Evolutionary conservation across 1,284 basidiomycete genomes (phyloP).

Genomic region (Pterulicium gracile): DNA sequence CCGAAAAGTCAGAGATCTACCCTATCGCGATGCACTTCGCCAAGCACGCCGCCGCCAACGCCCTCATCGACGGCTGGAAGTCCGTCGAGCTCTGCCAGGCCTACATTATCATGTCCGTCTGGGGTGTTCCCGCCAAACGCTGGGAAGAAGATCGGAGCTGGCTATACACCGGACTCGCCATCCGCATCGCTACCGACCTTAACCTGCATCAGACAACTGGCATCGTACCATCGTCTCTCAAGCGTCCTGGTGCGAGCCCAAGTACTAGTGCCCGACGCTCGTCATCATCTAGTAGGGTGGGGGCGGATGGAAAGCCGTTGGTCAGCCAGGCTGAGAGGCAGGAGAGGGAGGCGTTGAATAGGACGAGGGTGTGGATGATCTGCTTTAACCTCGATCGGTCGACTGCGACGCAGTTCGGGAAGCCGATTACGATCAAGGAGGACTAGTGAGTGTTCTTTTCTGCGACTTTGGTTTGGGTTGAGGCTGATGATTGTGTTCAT

Average conservation of each 20-base stretch:
- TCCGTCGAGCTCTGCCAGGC: constrained; percentile 70
- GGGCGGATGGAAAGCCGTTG: neutral
- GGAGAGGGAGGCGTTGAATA: constrained; percentile 74
- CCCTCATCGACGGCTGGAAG: constrained; percentile 75
- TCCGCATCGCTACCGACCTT: constrained; percentile 77
- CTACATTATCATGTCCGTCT: constrained; percentile 72
- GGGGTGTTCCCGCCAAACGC: constrained; percentile 62
- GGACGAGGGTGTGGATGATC: constrained; percentile 75
- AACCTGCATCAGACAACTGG: constrained; percentile 60
- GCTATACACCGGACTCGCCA: constrained; percentile 73
- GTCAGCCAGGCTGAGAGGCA: constrained; percentile 40
- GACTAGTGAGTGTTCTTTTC: constrained; percentile 46
- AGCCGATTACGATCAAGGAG: constrained; percentile 78
- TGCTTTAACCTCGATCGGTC: constrained; percentile 81
- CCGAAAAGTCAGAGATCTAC: constrained; percentile 69
- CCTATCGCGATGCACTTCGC: constrained; percentile 83
- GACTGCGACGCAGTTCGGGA: constrained; percentile 79
- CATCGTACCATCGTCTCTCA: constrained; percentile 31
- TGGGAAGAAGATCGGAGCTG: constrained; percentile 82
- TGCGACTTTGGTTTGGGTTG: constrained; percentile 4
- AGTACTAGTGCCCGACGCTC: neutral
- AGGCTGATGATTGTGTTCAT: constrained; percentile 7
- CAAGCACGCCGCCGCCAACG: constrained; percentile 69
- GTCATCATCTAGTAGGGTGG: neutral
- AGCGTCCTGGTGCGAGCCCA: constrained; percentile 25